Evolutionary conservation across 1,284 basidiomycete genomes (phyloP), one percentile per base, ranked within the genome.

Genomic region (Amanita bisporigera): DNA sequence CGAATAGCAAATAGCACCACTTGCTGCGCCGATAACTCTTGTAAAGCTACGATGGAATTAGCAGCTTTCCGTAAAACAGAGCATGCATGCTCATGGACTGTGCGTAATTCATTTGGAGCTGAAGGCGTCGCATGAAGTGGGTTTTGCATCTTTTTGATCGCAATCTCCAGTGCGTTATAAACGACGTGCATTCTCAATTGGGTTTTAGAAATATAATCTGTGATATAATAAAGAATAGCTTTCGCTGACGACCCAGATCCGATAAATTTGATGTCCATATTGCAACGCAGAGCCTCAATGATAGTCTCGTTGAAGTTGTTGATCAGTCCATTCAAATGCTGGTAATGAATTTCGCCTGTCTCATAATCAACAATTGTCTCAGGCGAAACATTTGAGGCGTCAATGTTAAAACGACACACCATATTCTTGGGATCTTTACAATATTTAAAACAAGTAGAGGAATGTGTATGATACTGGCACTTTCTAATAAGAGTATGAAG

Each of bases 261-360:
- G 19, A 84, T 77, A 59, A 79, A 83, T 63, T 79, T 77, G 1
- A 84, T 79, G 62, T 85, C 83, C n/a, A n/a, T n/a, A n/a, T n/a
- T n/a, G n/a, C n/a, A n/a, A n/a, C n/a, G n/a, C n/a, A n/a, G n/a
- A n/a, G 74, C 67, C 11, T 75, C 49, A 0, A 83, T n/a, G 0
- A 84, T 79, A 0, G 77, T 78, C 0, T 52, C 38, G 66, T 83
- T 84, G 65, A 78, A 83, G 58, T 82, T 80, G 57, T 84, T 84
- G 0, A 84, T 76, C 21, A 81, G 14, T 0, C 80, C 77, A 68
- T 83, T 73, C 0, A 79, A 26, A 50, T 74, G 74, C 6, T 74
- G 64, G 0, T 82, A 50, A 9, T 52, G 65, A 0, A 83, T 24
- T 21, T 81, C 76, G 0, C 79, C 81, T 0, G 76, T 77, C 2